A percentile compares a stretch with the other conserved stretches of the same genome.
These are phyloP conservation scores for Akanthomyces muscarius DNA, from an alignment of 2,329 filamentous ascomycete species.

Conservation along the genomic window DNA sequence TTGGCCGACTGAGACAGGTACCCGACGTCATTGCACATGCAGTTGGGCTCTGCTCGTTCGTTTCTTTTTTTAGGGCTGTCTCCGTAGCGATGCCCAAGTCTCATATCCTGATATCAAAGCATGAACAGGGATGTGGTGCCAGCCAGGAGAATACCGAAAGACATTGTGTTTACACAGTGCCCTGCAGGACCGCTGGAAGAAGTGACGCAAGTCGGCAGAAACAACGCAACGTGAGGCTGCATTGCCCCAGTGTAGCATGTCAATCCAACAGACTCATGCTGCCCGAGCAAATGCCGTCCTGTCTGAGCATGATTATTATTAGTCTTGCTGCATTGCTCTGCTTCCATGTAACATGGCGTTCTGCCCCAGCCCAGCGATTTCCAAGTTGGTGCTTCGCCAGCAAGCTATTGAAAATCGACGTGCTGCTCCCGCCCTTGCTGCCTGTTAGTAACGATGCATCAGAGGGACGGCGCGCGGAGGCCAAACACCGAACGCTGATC, in stretches of 20 bases:
- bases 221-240: background rate
- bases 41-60: background rate
- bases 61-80: background rate
- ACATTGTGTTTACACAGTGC: background rate
- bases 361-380: background rate
- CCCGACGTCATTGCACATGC: background rate
- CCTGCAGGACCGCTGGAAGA: too few species aligned
- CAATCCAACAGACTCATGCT: background rate
- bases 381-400: too few species aligned
- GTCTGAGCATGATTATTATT: background rate
- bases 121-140: background rate
- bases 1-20: background rate
- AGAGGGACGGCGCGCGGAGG: background rate
- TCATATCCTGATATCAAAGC: background rate
- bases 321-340: background rate
- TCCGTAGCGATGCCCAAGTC: background rate
- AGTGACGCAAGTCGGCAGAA: background rate
- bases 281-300: background rate
- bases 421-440: background rate
- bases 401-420: too few species aligned
- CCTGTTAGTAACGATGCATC: conserved; percentile 8
- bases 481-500: conserved; percentile 8
- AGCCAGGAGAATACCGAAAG: background rate
- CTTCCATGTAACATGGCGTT: background rate
- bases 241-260: background rate